Evolutionary conservation across 257 asterid genomes (phyloP).

Genomic region (Nicotiana attenuata): DNA sequence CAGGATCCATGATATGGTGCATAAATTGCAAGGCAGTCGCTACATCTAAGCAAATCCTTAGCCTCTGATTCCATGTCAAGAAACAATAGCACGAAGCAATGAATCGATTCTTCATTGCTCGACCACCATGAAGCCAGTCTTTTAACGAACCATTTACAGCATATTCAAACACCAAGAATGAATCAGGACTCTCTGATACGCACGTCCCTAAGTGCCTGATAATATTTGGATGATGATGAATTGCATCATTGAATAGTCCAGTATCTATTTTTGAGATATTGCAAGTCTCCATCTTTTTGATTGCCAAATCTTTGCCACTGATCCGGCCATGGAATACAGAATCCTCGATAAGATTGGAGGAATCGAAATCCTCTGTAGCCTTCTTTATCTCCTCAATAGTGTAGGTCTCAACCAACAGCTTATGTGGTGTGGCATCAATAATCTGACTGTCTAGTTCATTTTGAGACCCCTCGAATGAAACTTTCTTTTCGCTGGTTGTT

Average conservation of each 20-base stretch:
- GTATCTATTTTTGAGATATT: slow-evolving; percentile 35
- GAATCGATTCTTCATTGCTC: slow-evolving; percentile 83
- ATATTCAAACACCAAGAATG: slow-evolving; percentile 56
- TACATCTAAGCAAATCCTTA: slow-evolving; percentile 56
- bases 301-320: slow-evolving; percentile 55
- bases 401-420: slow-evolving; percentile 43
- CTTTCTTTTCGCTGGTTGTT: slow-evolving; percentile 66
- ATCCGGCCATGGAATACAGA: slow-evolving; percentile 70
- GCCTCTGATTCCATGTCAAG: slow-evolving; percentile 69
- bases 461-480: slow-evolving; percentile 72
- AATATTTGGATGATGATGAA: slow-evolving; percentile 53
- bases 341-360: slow-evolving; percentile 47
- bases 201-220: slow-evolving; percentile 54
- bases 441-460: slow-evolving; percentile 40
- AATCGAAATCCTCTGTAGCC: slow-evolving; percentile 58
- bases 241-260: slow-evolving; percentile 32
- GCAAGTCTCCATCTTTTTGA: slow-evolving; percentile 36
- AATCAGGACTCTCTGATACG: slow-evolving; percentile 35
- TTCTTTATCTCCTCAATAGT: slow-evolving; percentile 58
- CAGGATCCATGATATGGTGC: slow-evolving; percentile 72
- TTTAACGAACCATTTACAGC: slow-evolving; percentile 69
- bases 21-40: slow-evolving; percentile 69
- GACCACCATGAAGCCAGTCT: slow-evolving; percentile 89
- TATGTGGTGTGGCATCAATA: slow-evolving; percentile 38
- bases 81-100: slow-evolving; percentile 77